These are phyloP conservation scores for Aspergillus affinis DNA, from an alignment of 495 filamentous ascomycete species.

Conservation along the genomic window DNA sequence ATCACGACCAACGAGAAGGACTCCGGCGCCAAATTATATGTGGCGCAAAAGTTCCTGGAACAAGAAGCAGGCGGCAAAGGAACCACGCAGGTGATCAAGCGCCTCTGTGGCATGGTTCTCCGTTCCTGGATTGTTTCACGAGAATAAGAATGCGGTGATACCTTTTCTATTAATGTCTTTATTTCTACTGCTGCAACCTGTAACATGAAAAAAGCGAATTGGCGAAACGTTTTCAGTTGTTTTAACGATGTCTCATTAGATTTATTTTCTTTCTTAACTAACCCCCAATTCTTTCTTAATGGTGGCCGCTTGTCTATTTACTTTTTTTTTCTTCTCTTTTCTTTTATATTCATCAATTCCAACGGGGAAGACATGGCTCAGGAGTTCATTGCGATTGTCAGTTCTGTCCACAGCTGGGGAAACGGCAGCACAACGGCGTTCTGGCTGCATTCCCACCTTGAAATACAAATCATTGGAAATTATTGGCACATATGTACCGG, in stretches of 20 bases:
- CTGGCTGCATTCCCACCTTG: slow-evolving; percentile 13
- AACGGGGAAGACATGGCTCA: slow-evolving; percentile 14
- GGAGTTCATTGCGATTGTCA: slow-evolving; percentile 20
- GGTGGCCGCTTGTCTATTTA: not conserved
- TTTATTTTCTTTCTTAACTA: not conserved
- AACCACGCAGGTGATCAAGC: slow-evolving; percentile 78
- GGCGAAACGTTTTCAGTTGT: slow-evolving; percentile 11
- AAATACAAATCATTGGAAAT: not conserved
- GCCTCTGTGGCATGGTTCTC: slow-evolving; percentile 70
- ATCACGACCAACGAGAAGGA: slow-evolving; percentile 68
- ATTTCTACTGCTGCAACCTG: slow-evolving; percentile 18
- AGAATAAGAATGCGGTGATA: slow-evolving; percentile 25
- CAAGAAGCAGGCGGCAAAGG: slow-evolving; percentile 68
- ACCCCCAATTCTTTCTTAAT: slow-evolving; percentile 4
- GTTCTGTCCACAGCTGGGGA: slow-evolving; percentile 15
- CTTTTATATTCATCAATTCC: slow-evolving; percentile 7
- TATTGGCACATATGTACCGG: not conserved
- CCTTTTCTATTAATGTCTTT: slow-evolving; percentile 12
- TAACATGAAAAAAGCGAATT: slow-evolving; percentile 26
- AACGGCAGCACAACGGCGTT: slow-evolving; percentile 23
- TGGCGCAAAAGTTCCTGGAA: slow-evolving; percentile 80
- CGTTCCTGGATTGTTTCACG: slow-evolving; percentile 53
- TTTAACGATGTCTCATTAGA: slow-evolving; percentile 22
- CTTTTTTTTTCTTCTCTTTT: no score
- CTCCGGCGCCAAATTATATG: slow-evolving; percentile 67